These are phyloP conservation scores for Apiospora arundinis DNA, from an alignment of 2,329 filamentous ascomycete genomes.

Conservation along the genomic window DNA sequence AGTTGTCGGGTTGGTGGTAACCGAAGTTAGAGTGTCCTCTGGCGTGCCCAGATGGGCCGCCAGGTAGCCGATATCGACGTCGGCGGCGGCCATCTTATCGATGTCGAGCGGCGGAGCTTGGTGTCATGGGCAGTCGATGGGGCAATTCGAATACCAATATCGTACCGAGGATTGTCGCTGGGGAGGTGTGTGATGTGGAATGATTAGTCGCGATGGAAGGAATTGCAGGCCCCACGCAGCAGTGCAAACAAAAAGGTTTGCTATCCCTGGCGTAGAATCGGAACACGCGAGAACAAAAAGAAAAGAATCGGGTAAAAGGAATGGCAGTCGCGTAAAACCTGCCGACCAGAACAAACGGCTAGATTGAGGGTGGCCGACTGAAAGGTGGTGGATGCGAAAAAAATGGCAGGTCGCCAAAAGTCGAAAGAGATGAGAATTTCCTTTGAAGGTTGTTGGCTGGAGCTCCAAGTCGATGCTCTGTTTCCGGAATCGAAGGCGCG, in stretches of 20 bases:
- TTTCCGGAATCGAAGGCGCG: slow-evolving; percentile 39
- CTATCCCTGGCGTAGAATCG: slow-evolving; percentile 8
- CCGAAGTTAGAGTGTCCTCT: slow-evolving; percentile 64
- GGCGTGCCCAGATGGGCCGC: slow-evolving; percentile 74
- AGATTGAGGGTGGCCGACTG: slow-evolving; percentile 14
- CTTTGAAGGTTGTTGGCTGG: slow-evolving; percentile 14
- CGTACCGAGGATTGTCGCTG: neutral
- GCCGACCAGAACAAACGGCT: slow-evolving; percentile 17
- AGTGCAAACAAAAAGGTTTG: slow-evolving; percentile 21
- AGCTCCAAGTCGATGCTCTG: slow-evolving; percentile 28
- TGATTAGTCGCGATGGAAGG: slow-evolving; percentile 20
- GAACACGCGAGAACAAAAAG: slow-evolving; percentile 7
- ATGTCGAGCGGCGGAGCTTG: slow-evolving; percentile 27
- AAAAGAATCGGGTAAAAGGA: slow-evolving; percentile 16
- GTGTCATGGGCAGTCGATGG: slow-evolving; percentile 34
- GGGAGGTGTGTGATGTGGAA: neutral
- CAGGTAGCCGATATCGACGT: slow-evolving; percentile 74
- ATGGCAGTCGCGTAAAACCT: slow-evolving; percentile 16
- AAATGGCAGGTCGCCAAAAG: slow-evolving; percentile 7
- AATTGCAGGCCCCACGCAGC: slow-evolving; percentile 11
- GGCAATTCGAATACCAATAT: neutral
- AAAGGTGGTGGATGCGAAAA: slow-evolving; percentile 17
- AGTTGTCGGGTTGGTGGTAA: slow-evolving; percentile 72
- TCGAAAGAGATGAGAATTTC: slow-evolving; percentile 14
- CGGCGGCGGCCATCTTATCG: slow-evolving; percentile 63